Conservation (phyloP, 2,329 filamentous ascomycete genomes). For the Hansfordia pulvinata region DNA sequence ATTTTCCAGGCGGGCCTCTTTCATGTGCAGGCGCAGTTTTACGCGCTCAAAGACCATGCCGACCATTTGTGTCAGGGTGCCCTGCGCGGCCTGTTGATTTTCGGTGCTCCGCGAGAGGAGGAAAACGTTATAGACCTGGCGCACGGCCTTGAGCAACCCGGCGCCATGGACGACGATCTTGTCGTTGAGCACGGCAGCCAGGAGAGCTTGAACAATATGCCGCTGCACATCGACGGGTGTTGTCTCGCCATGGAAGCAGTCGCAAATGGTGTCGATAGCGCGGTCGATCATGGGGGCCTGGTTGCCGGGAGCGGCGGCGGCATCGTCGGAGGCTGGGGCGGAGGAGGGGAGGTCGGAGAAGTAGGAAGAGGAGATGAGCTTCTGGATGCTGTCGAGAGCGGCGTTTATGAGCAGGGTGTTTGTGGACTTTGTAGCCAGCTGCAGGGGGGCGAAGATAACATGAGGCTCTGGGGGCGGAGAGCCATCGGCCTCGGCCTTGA, state of each 20-base stretch:
- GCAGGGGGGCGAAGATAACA: slow-evolving; percentile 78
- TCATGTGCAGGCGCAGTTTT: slow-evolving; percentile 72
- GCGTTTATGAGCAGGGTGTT: slow-evolving; percentile 79
- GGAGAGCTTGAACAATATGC: slow-evolving; percentile 92
- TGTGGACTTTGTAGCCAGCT: slow-evolving; percentile 75
- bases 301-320: slow-evolving; percentile 25
- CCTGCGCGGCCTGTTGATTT: slow-evolving; percentile 95
- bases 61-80: slow-evolving; percentile 95
- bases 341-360: slow-evolving; percentile 59
- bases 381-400: slow-evolving; percentile 94
- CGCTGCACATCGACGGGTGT: slow-evolving; percentile 87
- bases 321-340: slow-evolving; percentile 27
- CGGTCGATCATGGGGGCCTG: slow-evolving; percentile 78
- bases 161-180: slow-evolving; percentile 98
- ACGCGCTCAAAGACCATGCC: slow-evolving; percentile 96
- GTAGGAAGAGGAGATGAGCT: slow-evolving; percentile 97
- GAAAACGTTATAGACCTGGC: slow-evolving; percentile 98
- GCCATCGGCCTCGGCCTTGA: slow-evolving; percentile 74
- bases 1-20: slow-evolving; percentile 63
- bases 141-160: slow-evolving; percentile 87
- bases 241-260: slow-evolving; percentile 95
- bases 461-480: slow-evolving; percentile 77
- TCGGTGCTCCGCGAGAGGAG: slow-evolving; percentile 83
- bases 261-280: slow-evolving; percentile 97
- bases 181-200: slow-evolving; percentile 93